These are phyloP conservation scores for Suhomyces wounanorum DNA, from an alignment of 1,139 yeast genomes.

Conservation along the genomic window DNA sequence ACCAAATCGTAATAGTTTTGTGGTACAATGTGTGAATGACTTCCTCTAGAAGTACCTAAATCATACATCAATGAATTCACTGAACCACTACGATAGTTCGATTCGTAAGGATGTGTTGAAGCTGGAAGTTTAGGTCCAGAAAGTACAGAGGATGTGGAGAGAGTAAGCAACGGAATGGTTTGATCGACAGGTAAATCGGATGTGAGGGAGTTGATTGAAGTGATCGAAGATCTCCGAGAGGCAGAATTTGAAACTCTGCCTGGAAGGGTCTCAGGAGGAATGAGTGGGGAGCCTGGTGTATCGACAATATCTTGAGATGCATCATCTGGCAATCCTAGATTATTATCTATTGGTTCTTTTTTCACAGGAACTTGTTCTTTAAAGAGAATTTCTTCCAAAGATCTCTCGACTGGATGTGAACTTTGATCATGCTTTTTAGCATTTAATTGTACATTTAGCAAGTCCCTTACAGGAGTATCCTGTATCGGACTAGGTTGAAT, in stretches of 20 bases:
- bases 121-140: constrained; percentile 3
- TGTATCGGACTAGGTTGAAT: constrained; percentile 13
- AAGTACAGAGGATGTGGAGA: constrained; percentile 33
- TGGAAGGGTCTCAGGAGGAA: constrained; percentile 6
- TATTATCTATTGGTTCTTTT: not conserved
- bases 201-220: constrained; percentile 25
- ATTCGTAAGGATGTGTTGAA: not conserved
- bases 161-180: constrained; percentile 39
- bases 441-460: constrained; percentile 12
- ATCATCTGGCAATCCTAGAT: not conserved
- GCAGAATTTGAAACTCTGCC: not conserved
- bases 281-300: constrained; percentile 13
- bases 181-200: constrained; percentile 35
- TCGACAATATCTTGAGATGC: constrained; percentile 12
- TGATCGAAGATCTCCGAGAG: constrained; percentile 27
- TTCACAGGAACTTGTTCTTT: not conserved
- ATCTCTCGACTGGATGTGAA: constrained; percentile 15
- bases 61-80: constrained; percentile 31
- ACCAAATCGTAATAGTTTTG: constrained; percentile 30
- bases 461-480: constrained; percentile 19
- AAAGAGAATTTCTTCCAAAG: constrained; percentile 19
- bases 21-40: constrained; percentile 17
- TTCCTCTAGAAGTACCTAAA: constrained; percentile 22
- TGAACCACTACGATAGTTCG: constrained; percentile 14
- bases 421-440: not conserved